These are phyloP conservation scores for Candida tibetensis DNA, from an alignment of 805 yeast species.

Conservation along the genomic window DNA sequence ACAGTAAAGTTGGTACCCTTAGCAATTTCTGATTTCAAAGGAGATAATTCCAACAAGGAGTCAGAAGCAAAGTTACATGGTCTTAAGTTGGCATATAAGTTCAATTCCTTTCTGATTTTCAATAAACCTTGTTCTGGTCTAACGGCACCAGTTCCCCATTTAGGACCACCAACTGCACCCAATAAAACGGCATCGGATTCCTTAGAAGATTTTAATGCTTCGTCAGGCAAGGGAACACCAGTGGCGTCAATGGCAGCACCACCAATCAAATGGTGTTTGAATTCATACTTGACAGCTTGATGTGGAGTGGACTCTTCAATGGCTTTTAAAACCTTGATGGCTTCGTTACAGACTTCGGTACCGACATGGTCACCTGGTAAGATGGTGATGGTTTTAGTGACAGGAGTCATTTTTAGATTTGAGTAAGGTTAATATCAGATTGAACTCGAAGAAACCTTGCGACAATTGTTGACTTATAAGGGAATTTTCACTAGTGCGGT, in stretches of 20 bases:
- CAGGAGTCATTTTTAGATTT: constrained; percentile 5
- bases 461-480: too few species aligned
- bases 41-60: constrained; percentile 78
- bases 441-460: too few species aligned
- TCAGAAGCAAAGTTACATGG: constrained; percentile 94
- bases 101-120: constrained; percentile 90
- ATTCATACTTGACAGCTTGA: constrained; percentile 58
- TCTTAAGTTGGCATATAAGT: constrained; percentile 91
- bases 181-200: constrained; percentile 89
- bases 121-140: constrained; percentile 97
- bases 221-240: constrained; percentile 88
- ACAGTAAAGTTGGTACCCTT: constrained; percentile 89
- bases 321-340: constrained; percentile 84
- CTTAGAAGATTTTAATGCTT: constrained; percentile 77
- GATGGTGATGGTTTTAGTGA: constrained; percentile 70
- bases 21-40: constrained; percentile 80
- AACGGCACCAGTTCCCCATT: constrained; percentile 96
- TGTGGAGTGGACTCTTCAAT: constrained; percentile 51
- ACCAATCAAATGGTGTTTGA: constrained; percentile 85
- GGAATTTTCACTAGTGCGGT: not conserved
- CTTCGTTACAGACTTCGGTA: constrained; percentile 83
- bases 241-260: constrained; percentile 99
- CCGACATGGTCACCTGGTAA: constrained; percentile 98
- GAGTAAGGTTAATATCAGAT: too few species aligned
- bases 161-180: constrained; percentile 99